Evolutionary conservation across 2,329 filamentous ascomycete genomes (phyloP).

Genomic region (Sporothrix humicola): DNA sequence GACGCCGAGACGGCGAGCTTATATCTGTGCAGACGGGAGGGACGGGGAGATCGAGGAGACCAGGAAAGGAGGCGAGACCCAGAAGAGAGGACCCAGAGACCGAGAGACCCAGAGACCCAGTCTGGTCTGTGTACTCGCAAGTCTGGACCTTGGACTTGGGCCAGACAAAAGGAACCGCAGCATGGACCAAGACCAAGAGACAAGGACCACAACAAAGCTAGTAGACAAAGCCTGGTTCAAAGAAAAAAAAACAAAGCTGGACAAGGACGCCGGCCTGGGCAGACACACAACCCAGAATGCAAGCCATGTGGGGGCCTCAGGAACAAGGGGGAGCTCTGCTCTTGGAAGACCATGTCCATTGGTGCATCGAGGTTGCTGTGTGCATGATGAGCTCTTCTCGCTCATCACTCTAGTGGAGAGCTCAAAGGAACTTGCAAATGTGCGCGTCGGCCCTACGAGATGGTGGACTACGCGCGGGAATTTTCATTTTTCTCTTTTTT

Average conservation of each 20-base stretch:
- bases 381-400: too few species aligned
- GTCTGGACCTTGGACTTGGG: neutral
- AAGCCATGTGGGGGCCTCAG: slow-evolving; percentile 20
- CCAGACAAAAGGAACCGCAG: neutral
- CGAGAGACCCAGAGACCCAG: neutral
- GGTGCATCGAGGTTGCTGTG: too few species aligned
- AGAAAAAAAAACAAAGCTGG: neutral
- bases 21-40: slow-evolving; percentile 19
- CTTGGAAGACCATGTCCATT: neutral
- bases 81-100: neutral
- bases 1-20: slow-evolving; percentile 22
- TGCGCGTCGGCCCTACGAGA: neutral
- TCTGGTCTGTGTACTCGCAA: too few species aligned
- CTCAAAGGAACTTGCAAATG: neutral
- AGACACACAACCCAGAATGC: slow-evolving; percentile 11
- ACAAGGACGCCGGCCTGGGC: neutral
- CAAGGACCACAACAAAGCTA: slow-evolving; percentile 3
- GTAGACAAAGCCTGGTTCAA: neutral
- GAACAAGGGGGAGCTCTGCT: neutral
- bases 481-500: neutral
- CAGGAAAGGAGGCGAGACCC: neutral
- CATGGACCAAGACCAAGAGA: neutral
- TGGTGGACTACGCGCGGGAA: neutral
- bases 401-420: neutral
- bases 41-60: neutral